These are phyloP conservation scores for Austroboletus eburneus DNA, from an alignment of 768 basidiomycete genomes.

Conservation along the genomic window DNA sequence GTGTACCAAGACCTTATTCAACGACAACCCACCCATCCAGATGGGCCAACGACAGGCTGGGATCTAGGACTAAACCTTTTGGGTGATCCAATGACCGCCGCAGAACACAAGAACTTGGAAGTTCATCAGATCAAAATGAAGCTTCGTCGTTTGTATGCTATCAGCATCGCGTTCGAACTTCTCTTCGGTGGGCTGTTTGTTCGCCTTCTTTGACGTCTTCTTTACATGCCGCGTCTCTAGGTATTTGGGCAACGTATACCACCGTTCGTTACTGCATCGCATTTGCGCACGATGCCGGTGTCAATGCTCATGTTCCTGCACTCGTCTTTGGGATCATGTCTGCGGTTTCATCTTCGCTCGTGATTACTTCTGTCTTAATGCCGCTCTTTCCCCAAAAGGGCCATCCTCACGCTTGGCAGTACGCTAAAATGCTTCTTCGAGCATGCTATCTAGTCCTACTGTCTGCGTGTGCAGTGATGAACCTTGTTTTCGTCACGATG, in stretches of 20 bases:
- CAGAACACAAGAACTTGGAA: constrained; percentile 30
- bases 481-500: constrained; percentile 48
- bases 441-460: constrained; percentile 45
- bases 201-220: neutral
- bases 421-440: constrained; percentile 29
- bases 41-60: constrained; percentile 29
- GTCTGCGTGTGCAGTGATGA: constrained; percentile 49
- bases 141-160: constrained; percentile 32
- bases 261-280: constrained; percentile 64
- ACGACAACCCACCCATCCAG: constrained; percentile 42
- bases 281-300: constrained; percentile 37
- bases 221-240: constrained; percentile 27
- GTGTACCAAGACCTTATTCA: constrained; percentile 37
- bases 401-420: constrained; percentile 8
- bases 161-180: constrained; percentile 26
- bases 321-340: constrained; percentile 25
- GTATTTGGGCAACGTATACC: constrained; percentile 58
- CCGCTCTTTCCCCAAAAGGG: constrained; percentile 31
- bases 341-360: constrained; percentile 19
- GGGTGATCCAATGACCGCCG: constrained; percentile 28
- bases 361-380: constrained; percentile 38
- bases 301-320: constrained; percentile 36
- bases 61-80: constrained; percentile 28
- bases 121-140: constrained; percentile 27
- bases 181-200: constrained; percentile 33